These are phyloP conservation scores for Pestalotiopsis sp. DNA, from an alignment of 2,329 filamentous ascomycete genomes.

Conservation along the genomic window DNA sequence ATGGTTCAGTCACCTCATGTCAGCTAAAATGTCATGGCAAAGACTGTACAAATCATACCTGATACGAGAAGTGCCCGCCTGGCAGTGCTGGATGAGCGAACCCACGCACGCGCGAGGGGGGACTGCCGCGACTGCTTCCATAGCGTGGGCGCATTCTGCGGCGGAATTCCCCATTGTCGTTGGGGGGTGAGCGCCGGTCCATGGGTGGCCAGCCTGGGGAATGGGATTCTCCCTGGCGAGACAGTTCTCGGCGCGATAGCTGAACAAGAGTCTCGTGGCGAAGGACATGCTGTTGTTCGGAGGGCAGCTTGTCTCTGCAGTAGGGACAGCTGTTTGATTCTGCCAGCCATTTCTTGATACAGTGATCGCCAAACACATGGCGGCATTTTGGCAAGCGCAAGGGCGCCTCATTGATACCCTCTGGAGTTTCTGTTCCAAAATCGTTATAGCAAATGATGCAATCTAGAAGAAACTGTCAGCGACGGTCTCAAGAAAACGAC, in stretches of 20 bases:
- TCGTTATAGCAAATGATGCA: conserved; percentile 69
- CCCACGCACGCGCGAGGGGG: conserved; percentile 22
- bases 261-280: conserved; percentile 24
- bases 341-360: conserved; percentile 67
- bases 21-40: not conserved
- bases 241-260: conserved; percentile 25
- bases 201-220: not conserved
- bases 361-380: conserved; percentile 65
- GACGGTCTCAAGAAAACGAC: not conserved
- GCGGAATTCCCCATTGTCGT: conserved; percentile 27
- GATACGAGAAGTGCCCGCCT: not conserved
- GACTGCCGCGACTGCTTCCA: conserved; percentile 25
- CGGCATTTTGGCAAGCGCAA: conserved; percentile 63
- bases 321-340: conserved; percentile 66
- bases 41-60: not conserved
- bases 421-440: conserved; percentile 57
- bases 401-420: conserved; percentile 58
- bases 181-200: conserved; percentile 26
- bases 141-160: conserved; percentile 31
- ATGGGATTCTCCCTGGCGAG: conserved; percentile 17
- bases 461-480: conserved; percentile 36
- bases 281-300: conserved; percentile 38
- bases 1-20: not conserved
- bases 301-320: conserved; percentile 62
- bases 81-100: conserved; percentile 11